Base-by-base conservation (phyloP, 768 basidiomycete genomes). In the Mycena haematopus region DNA sequence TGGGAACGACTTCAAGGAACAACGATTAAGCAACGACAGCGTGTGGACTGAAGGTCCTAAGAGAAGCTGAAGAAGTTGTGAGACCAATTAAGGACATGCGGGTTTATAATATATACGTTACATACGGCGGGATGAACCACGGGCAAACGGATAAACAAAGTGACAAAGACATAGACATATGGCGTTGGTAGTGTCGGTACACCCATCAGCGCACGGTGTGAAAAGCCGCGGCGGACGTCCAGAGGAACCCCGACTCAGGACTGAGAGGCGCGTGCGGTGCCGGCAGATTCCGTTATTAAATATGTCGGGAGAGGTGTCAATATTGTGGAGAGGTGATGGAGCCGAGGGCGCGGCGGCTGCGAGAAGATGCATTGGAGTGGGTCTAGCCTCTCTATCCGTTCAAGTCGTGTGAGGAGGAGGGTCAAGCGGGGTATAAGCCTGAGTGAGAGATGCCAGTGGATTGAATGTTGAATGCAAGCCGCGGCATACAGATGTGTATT, bases 181-280 rank as follows among this genome's bases (percentile, higher is more conserved):
- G 42, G 22, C 44, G 22, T 42, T 19, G 40, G 6, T 24, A 17
- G 22, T 21, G 22, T 45, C 44, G 22, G 44, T 22, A 22, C 10
- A 11, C 2, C 44, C 21, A 45, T 22, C n/a, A 24, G 44, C 44
- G 44, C 22, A 45, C 44, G 10, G 47, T 50, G 27, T 27, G 47
- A 50, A 45, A 50, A 50, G 25, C 47, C 45, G 46, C 56, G 56
- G 56, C 46, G 56, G 56, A 57, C 15, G 19, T 8, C 2, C 45
- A 46, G 56, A 57, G 56, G 56, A 57, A 57, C 56, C 3, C 56
- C 56, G 56, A 33, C 9, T 17, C 17, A 44, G 38, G 11, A n/a
- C n/a, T 17, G 31, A 33, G 31, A 6, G 31, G 31, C 31, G 13
- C 13, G 36, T 15, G 19, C 54, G 29, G 42, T 44, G 21, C 42